Conservation (phyloP, 78 protist genomes). For the Dictyostelium intermedium region DNA sequence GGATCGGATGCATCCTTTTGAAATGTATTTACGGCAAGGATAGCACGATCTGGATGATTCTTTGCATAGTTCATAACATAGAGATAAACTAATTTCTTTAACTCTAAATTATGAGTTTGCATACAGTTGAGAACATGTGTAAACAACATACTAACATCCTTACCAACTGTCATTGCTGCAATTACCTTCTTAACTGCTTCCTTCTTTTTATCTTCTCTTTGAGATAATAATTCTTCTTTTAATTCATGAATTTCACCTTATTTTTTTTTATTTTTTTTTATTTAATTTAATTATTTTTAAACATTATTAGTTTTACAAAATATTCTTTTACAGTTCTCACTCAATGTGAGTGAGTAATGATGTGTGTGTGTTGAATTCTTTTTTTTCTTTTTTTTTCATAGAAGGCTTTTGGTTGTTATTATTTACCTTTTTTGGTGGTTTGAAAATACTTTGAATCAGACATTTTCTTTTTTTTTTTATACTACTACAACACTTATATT, state of each 20-base stretch:
- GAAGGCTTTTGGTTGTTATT: not conserved
- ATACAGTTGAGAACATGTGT: slow-evolving; percentile 96
- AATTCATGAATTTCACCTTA: slow-evolving; percentile 85
- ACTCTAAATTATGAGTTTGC: slow-evolving; percentile 95
- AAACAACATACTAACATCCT: slow-evolving; percentile 95
- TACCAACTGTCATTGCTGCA: slow-evolving; percentile 99
- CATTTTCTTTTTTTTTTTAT: slow-evolving; percentile 21
- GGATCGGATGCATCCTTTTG: slow-evolving; percentile 95
- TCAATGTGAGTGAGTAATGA: not conserved
- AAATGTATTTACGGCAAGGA: slow-evolving; percentile 98
- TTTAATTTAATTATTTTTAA: no score
- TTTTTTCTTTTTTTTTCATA: not conserved
- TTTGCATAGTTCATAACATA: slow-evolving; percentile 99
- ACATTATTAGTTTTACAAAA: not conserved
- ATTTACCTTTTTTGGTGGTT: slow-evolving; percentile 74
- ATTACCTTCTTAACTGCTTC: slow-evolving; percentile 99
- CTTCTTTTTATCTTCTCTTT: slow-evolving; percentile 79
- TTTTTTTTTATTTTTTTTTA: not conserved
- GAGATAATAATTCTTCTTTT: slow-evolving; percentile 82
- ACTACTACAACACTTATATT: not conserved
- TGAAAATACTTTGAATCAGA: slow-evolving; percentile 80
- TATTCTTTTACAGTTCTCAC: not conserved
- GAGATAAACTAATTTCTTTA: slow-evolving; percentile 99
- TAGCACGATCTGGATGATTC: slow-evolving; percentile 98
- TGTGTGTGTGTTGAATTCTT: not conserved